These are phyloP conservation scores for Wickerhamiella vanderwaltii DNA, from an alignment of 805 yeast species.

Conservation along the genomic window DNA sequence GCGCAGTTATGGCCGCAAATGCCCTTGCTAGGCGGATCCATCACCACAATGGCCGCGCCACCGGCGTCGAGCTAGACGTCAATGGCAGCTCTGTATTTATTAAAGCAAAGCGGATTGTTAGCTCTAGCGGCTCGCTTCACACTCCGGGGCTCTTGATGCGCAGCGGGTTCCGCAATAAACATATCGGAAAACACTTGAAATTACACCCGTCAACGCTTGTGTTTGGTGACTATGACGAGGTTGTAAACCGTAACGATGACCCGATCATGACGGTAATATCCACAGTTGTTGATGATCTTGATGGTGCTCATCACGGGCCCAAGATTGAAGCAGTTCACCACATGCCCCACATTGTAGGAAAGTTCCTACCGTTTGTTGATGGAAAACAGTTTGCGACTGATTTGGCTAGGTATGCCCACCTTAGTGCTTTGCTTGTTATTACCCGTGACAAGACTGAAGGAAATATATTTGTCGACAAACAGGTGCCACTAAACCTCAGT, in stretches of 20 bases:
- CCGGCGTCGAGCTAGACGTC: conserved; percentile 34
- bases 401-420: conserved; percentile 30
- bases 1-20: conserved; percentile 37
- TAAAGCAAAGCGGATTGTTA: conserved; percentile 35
- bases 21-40: conserved; percentile 32
- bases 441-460: conserved; percentile 39
- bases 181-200: conserved; percentile 41
- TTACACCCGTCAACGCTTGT: conserved; percentile 38
- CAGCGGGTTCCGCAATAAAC: conserved; percentile 38
- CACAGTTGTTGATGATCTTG: conserved; percentile 37
- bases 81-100: conserved; percentile 23
- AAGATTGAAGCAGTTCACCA: conserved; percentile 40
- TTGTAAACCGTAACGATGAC: conserved; percentile 31
- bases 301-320: conserved; percentile 43
- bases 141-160: conserved; percentile 38
- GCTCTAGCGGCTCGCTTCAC: conserved; percentile 37
- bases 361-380: conserved; percentile 34
- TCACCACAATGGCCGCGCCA: conserved; percentile 35
- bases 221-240: conserved; percentile 34
- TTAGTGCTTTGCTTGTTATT: conserved; percentile 33
- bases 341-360: conserved; percentile 32
- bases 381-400: conserved; percentile 29
- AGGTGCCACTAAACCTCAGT: conserved; percentile 25
- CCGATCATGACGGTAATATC: conserved; percentile 41
- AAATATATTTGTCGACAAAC: conserved; percentile 27